Conservation (phyloP, 106 monocot genomes). For the Acorus calamus region DNA sequence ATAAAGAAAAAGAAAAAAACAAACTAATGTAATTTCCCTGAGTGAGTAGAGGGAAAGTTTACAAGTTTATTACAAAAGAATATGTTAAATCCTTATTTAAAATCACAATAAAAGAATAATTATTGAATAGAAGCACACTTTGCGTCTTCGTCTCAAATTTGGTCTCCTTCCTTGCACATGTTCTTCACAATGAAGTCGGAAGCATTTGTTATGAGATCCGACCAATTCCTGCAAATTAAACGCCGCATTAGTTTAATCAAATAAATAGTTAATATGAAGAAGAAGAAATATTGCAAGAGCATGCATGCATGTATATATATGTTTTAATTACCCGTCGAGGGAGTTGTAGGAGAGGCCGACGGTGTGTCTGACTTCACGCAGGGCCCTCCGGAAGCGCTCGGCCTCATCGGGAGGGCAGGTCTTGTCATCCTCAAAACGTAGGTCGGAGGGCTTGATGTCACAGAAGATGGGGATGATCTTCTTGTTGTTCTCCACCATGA, state of each 20-base stretch:
- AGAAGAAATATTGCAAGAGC: neutral
- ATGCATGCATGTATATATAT: neutral
- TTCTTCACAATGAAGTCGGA: conserved; percentile 8
- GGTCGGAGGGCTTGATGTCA: conserved; percentile 36
- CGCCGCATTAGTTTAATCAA: neutral
- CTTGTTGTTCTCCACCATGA: conserved; percentile 35
- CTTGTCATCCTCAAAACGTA: neutral
- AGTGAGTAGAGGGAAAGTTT: too few species aligned
- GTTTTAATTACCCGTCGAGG: conserved; percentile 16
- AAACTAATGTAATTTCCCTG: too few species aligned
- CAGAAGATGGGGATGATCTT: conserved; percentile 49
- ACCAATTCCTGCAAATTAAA: conserved; percentile 11
- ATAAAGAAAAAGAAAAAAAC: too few species aligned
- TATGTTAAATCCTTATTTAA: neutral
- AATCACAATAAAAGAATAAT: neutral
- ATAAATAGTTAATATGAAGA: neutral
- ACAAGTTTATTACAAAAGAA: neutral
- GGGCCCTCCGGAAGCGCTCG: conserved; percentile 17
- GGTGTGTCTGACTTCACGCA: conserved; percentile 36
- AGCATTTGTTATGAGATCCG: conserved; percentile 7
- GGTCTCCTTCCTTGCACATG: neutral
- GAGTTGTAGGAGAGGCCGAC: conserved; percentile 46
- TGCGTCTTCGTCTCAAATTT: neutral
- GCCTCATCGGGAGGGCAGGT: conserved; percentile 6
- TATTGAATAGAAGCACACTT: neutral